Percentiles rank a stretch among this genome's conserved stretches.
These are phyloP conservation scores for Oleoguttula mirabilis DNA, from an alignment of 495 filamentous ascomycete species.

Conservation along the genomic window DNA sequence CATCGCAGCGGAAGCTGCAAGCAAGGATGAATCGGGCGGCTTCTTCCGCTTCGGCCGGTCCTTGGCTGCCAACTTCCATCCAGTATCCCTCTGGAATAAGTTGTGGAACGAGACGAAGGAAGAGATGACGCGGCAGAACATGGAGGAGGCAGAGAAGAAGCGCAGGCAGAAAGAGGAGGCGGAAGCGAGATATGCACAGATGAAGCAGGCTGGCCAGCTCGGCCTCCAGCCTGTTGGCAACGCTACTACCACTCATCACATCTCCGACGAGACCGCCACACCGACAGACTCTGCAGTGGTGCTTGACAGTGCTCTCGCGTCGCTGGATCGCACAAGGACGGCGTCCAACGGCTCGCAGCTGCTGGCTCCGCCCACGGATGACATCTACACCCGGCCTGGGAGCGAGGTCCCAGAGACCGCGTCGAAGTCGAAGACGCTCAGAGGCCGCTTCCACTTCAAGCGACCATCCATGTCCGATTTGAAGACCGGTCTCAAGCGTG, in stretches of 20 bases:
- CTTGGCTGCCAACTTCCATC: conserved; percentile 19
- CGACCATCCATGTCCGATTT: conserved; percentile 22
- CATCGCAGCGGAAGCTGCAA: not conserved
- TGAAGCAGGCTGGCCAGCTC: conserved; percentile 48
- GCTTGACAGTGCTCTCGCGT: conserved; percentile 19
- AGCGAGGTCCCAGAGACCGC: conserved; percentile 7
- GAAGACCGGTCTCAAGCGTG: conserved; percentile 29
- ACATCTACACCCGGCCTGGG: not conserved
- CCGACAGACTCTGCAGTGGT: conserved; percentile 4
- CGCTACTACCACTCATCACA: not conserved
- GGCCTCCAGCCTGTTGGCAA: conserved; percentile 24
- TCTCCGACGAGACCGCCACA: not conserved
- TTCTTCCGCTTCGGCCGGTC: conserved; percentile 21
- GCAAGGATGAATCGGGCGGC: conserved; percentile 1
- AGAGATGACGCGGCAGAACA: conserved; percentile 10
- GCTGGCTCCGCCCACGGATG: not conserved
- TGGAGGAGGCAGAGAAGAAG: conserved; percentile 26
- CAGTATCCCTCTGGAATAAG: conserved; percentile 20
- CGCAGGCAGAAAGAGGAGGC: conserved; percentile 26
- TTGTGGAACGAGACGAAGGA: conserved; percentile 20
- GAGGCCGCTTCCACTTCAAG: conserved; percentile 30
- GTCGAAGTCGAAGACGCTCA: conserved; percentile 13
- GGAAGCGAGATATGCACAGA: conserved; percentile 44
- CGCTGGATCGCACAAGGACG: conserved; percentile 5
- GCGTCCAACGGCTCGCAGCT: not conserved